Evolutionary conservation across 371 early-diverging fungal genomes (phyloP).

Genomic region (Lichtheimia ramosa): DNA sequence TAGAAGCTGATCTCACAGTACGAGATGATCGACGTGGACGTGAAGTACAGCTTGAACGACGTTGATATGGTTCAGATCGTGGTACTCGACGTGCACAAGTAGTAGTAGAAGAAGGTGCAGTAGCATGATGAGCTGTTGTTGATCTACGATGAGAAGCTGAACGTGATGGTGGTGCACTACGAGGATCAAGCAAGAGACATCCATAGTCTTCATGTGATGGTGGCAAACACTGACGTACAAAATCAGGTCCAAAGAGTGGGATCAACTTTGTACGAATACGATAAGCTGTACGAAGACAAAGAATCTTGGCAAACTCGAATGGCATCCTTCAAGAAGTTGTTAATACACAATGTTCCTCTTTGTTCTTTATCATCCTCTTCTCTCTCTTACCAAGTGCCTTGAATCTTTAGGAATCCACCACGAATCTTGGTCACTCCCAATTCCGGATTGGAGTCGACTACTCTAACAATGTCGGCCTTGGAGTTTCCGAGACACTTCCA

Average conservation of each 20-base stretch:
- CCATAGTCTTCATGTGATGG: slow-evolving; percentile 55
- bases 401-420: slow-evolving; percentile 71
- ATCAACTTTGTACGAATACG: slow-evolving; percentile 59
- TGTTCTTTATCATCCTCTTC: too few species aligned
- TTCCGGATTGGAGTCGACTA: slow-evolving; percentile 66
- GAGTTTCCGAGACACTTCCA: slow-evolving; percentile 73
- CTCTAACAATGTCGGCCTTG: slow-evolving; percentile 69
- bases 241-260: slow-evolving; percentile 62
- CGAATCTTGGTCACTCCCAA: slow-evolving; percentile 64
- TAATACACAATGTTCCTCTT: neutral
- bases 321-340: slow-evolving; percentile 48
- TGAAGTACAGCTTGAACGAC: neutral
- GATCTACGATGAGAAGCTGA: slow-evolving; percentile 5
- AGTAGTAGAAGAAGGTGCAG: neutral
- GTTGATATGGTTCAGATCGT: neutral
- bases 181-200: slow-evolving; percentile 40
- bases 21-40: neutral
- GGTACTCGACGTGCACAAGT: neutral
- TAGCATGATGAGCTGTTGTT: neutral
- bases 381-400: slow-evolving; percentile 63
- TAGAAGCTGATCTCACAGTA: neutral
- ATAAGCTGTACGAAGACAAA: slow-evolving; percentile 60
- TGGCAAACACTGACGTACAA: slow-evolving; percentile 51
- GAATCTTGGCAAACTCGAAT: slow-evolving; percentile 53
- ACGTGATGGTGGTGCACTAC: slow-evolving; percentile 15